A percentile compares a stretch with the other conserved stretches of the same genome.
Conservation (phyloP, 2,329 filamentous ascomycete genomes). For the Torrubiella hemipterigena region DNA sequence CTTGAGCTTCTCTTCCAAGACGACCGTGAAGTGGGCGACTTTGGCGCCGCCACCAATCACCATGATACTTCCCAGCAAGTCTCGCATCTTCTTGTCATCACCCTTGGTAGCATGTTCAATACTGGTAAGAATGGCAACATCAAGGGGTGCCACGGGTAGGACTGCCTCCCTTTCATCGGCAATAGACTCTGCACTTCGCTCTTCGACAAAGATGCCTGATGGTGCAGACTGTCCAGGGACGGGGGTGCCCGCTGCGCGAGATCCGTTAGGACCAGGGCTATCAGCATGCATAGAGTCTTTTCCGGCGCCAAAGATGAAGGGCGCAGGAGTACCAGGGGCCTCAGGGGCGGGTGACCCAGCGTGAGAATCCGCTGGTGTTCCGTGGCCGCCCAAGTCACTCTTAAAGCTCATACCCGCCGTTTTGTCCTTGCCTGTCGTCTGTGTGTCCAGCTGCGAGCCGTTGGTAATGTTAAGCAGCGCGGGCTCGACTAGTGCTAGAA, state of each 20-base stretch:
- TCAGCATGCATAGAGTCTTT: conserved; percentile 32
- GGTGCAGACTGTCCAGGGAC: conserved; percentile 25
- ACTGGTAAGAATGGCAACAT: conserved; percentile 79
- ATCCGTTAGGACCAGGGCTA: conserved; percentile 40
- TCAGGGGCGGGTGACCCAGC: conserved; percentile 83
- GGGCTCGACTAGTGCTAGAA: conserved; percentile 47
- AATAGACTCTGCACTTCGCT: conserved; percentile 38
- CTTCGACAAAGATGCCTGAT: conserved; percentile 36
- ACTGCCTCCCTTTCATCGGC: conserved; percentile 67
- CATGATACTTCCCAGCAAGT: conserved; percentile 85
- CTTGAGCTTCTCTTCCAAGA: conserved; percentile 73
- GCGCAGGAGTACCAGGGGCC: conserved; percentile 53
- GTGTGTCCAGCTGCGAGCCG: no score
- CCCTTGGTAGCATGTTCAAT: conserved; percentile 78
- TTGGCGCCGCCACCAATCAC: conserved; percentile 77
- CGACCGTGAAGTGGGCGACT: conserved; percentile 65
- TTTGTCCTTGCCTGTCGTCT: conserved; percentile 50
- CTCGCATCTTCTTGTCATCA: conserved; percentile 86
- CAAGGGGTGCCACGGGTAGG: conserved; percentile 71
- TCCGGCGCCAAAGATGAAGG: conserved; percentile 41
- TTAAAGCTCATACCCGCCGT: conserved; percentile 54
- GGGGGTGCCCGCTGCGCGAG: conserved; percentile 36
- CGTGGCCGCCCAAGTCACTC: conserved; percentile 59
- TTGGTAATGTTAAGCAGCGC: conserved; percentile 33
- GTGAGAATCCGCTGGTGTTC: conserved; percentile 73